phyloP scores from a whole-genome alignment of 352 stramenopile species.

The Phytophthora europaea region DNA sequence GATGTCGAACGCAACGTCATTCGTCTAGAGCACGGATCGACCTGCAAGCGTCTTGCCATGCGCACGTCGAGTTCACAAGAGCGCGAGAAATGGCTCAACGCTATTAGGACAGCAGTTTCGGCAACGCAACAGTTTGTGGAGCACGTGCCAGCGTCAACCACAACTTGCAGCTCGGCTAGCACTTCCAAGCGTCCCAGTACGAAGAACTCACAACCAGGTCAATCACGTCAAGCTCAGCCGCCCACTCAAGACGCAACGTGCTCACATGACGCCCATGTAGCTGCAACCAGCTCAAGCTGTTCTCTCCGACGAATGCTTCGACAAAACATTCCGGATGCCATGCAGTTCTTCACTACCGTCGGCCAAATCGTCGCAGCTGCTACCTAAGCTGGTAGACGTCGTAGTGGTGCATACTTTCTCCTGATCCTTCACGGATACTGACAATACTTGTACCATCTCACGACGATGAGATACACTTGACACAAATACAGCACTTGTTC shows the following conservation, averaged over 20 bases:
- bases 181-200: not conserved
- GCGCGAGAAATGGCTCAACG: conserved; percentile 15
- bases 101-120: conserved; percentile 6
- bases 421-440: conserved; percentile 1
- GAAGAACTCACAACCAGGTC: not conserved
- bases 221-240: not conserved
- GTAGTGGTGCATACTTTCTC: not conserved
- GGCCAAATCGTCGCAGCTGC: conserved; percentile 31
- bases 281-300: not conserved
- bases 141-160: not conserved
- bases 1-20: conserved; percentile 19
- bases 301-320: conserved; percentile 23
- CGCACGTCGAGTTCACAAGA: conserved; percentile 23
- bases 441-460: conserved; percentile 4
- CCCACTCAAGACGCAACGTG: not conserved
- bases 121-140: not conserved
- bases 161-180: too few relatives aligned
- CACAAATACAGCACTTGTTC: not conserved
- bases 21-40: conserved; percentile 25
- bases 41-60: conserved; percentile 15
- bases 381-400: conserved; percentile 3
- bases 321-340: conserved; percentile 21
- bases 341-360: conserved; percentile 29
- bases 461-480: conserved; percentile 3
- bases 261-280: not conserved